phyloP scores from a whole-genome alignment of 108 stramenopile species.

The Cyclostephanos tholiformis region DNA sequence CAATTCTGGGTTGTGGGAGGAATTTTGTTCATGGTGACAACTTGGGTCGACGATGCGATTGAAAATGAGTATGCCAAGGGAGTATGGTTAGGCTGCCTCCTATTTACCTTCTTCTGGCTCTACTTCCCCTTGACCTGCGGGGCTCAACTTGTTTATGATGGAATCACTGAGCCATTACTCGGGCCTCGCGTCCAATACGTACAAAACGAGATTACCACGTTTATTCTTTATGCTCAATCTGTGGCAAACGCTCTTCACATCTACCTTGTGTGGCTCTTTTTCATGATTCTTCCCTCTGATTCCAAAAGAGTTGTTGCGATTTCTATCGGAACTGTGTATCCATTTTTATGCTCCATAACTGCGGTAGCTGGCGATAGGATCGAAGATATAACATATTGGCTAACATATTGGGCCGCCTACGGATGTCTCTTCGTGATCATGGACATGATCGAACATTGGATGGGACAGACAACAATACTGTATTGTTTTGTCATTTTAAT shows the following conservation, averaged over 20 bases:
- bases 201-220: slow-evolving; percentile 15
- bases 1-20: slow-evolving; percentile 44
- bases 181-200: slow-evolving; percentile 40
- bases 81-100: slow-evolving; percentile 27
- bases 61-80: slow-evolving; percentile 8
- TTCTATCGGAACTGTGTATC: not conserved
- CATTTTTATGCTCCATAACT: not conserved
- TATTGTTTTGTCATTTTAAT: slow-evolving; percentile 51
- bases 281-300: slow-evolving; percentile 3
- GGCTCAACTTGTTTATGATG: slow-evolving; percentile 37
- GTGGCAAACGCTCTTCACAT: slow-evolving; percentile 10
- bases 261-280: slow-evolving; percentile 2
- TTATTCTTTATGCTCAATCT: slow-evolving; percentile 10
- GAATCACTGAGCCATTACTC: slow-evolving; percentile 51
- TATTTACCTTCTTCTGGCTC: slow-evolving; percentile 54
- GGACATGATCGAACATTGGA: slow-evolving; percentile 52
- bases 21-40: slow-evolving; percentile 41
- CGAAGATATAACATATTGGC: slow-evolving; percentile 53
- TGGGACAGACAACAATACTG: slow-evolving; percentile 62
- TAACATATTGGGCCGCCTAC: slow-evolving; percentile 60
- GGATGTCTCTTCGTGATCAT: slow-evolving; percentile 56
- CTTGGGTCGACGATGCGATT: slow-evolving; percentile 46
- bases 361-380: slow-evolving; percentile 39
- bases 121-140: slow-evolving; percentile 58
- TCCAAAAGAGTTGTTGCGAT: slow-evolving; percentile 9